Base-by-base conservation (phyloP, 805 yeast genomes). In the Lachancea lanzarotensis region DNA sequence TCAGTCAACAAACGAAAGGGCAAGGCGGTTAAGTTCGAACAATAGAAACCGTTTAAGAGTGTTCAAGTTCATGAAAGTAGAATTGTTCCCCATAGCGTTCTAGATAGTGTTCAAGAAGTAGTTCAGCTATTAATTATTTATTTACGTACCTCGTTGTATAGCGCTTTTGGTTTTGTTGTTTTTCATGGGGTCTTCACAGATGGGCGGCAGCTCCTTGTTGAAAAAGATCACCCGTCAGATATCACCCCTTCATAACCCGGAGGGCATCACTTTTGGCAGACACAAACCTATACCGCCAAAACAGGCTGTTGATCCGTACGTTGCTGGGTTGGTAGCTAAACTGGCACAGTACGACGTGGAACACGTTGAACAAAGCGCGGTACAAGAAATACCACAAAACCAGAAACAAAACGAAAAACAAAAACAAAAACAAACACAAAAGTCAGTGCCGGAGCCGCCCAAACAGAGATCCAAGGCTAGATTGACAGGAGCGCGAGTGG, bases 161-260 rank as follows among this genome's bases (percentile, higher is more conserved):
- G 25, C 25, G 8, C 8, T 22, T 22, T 22, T 22, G 4, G 4
- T 22, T 22, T 4, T 22, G 25, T 22, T 8, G 25, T 22, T 22
- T 22, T 22, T 12, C 31, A 17, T 17, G 19, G 19, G 19, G 19
- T 32, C 19, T 32, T 32, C 19, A 9, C 19, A 15, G 39, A 36
- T n/a, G 35, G 34, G 20, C 20, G 33, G 44, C 38, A 37, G 44
- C 16, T 34, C 44, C 17, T 38, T 46, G 31, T 31, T 46, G 35
- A 34, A 39, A 8, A 46, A 39, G 29, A 34, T 46, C 10, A 42
- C 41, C 13, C 39, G 43, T 15, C 42, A 33, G 15, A 29, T 46
- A 2, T 35, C 45, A 13, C 49, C 49, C 16, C 32, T 32, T 20
- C 42, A 35, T 38, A 46, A 43, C 31, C 49, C 46, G 13, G 49